phyloP scores from a whole-genome alignment of 1,139 yeast species.

The Cylindricascospora bacillispora region DNA sequence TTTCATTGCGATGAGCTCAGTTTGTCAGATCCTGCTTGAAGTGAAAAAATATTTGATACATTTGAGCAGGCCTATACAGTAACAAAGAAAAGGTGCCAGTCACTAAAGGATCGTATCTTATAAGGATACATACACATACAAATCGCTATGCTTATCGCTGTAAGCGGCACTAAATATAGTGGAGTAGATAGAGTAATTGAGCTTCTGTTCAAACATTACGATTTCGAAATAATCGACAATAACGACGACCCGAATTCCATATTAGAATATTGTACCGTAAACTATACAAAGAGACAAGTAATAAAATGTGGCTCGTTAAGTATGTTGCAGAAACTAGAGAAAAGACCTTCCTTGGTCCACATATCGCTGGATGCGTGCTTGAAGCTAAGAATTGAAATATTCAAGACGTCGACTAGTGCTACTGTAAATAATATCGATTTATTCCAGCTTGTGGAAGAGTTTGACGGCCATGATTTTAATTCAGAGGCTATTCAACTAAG shows the following conservation, averaged over 20 bases:
- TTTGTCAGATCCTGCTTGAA: too few relatives aligned
- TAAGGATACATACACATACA: too few relatives aligned
- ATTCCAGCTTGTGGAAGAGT: conserved; percentile 4
- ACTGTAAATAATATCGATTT: conserved; percentile 4
- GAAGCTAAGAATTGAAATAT: conserved; percentile 31
- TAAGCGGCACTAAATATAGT: conserved; percentile 20
- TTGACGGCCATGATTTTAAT: conserved; percentile 13
- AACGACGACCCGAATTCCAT: conserved; percentile 32
- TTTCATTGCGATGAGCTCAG: too few relatives aligned
- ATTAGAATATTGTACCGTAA: conserved; percentile 49
- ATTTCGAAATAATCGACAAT: conserved; percentile 17
- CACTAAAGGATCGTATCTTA: too few relatives aligned
- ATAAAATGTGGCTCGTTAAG: conserved; percentile 35
- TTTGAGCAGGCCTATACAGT: too few relatives aligned
- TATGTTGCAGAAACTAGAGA: conserved; percentile 39
- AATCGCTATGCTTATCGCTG: conserved; percentile 22
- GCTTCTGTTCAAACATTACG: conserved; percentile 10
- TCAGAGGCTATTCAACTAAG: conserved; percentile 11
- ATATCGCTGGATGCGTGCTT: conserved; percentile 70
- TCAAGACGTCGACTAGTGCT: conserved; percentile 2
- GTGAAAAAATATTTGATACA: too few relatives aligned
- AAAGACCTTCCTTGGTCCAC: conserved; percentile 80
- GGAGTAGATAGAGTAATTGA: conserved; percentile 14
- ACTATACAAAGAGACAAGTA: conserved; percentile 60
- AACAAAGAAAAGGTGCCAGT: too few relatives aligned